phyloP scores from a whole-genome alignment of 257 asterid genomes.

The Solanum raphanifolium region DNA sequence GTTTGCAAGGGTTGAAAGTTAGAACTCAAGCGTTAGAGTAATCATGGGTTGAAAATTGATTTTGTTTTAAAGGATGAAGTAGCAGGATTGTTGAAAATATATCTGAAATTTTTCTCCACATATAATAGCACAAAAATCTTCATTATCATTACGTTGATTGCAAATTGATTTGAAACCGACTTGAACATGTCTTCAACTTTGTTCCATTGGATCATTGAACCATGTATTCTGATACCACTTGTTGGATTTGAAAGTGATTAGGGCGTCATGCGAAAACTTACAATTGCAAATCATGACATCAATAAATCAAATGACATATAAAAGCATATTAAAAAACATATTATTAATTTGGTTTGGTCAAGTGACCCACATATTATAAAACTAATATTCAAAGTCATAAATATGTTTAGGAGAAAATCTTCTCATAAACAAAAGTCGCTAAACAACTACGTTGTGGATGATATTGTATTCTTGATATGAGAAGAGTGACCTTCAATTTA shows the following conservation, averaged over 20 bases:
- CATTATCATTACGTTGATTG: no score
- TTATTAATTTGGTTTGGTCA: no score
- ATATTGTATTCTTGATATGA: no score
- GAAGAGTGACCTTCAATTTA: no score
- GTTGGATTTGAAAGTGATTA: background rate
- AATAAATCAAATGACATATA: background rate
- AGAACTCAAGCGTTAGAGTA: background rate
- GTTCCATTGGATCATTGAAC: background rate
- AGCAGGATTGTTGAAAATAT: background rate
- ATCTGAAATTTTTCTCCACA: background rate
- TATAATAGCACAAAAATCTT: no score
- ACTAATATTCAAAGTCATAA: no score
- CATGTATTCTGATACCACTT: background rate
- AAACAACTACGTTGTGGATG: no score
- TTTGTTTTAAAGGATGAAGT: background rate
- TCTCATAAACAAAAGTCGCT: background rate
- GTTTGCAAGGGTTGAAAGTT: background rate
- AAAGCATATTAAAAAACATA: background rate
- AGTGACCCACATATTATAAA: no score
- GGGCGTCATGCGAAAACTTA: rapidly evolving
- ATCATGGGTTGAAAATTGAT: background rate
- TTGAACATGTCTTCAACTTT: background rate
- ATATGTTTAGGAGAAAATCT: no score
- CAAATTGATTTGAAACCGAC: background rate
- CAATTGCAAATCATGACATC: background rate